Percentiles rank a stretch among this genome's conserved stretches.
phyloP scores from a whole-genome alignment of 2,329 filamentous ascomycete species.

The Penicillium thymicola region DNA sequence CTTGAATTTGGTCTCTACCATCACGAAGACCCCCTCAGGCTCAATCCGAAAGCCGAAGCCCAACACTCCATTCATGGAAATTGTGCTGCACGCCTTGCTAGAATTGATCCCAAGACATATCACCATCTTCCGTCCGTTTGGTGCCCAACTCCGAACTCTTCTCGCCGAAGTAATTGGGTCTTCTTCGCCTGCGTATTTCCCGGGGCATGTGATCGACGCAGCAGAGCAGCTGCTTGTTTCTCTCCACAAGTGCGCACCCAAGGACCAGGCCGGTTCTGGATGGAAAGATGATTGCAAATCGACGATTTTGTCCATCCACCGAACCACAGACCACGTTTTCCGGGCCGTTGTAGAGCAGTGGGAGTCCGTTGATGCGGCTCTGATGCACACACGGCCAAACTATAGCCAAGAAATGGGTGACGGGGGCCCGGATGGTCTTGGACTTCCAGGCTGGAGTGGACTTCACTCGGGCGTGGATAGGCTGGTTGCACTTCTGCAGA shows the following conservation, averaged over 20 bases:
- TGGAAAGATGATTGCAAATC: constrained; percentile 67
- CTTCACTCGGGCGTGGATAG: constrained; percentile 71
- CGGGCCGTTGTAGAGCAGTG: constrained; percentile 77
- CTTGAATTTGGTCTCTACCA: constrained; percentile 59
- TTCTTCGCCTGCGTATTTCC: constrained; percentile 53
- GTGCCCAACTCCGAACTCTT: constrained; percentile 63
- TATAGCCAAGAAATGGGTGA: constrained; percentile 38
- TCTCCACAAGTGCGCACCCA: constrained; percentile 77
- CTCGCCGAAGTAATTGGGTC: constrained; percentile 62
- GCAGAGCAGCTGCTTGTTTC: constrained; percentile 65
- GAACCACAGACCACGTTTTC: constrained; percentile 71
- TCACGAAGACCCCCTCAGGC: constrained; percentile 38
- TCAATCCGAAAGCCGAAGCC: constrained; percentile 35
- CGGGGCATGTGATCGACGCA: constrained; percentile 53
- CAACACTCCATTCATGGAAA: constrained; percentile 57
- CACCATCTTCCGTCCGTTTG: constrained; percentile 75
- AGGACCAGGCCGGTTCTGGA: constrained; percentile 71
- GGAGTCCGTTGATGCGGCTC: constrained; percentile 60
- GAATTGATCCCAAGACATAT: constrained; percentile 75
- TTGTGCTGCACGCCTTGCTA: constrained; percentile 67
- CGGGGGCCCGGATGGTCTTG: constrained; percentile 42
- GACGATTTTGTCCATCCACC: constrained; percentile 64
- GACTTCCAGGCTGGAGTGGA: constrained; percentile 69
- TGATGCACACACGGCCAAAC: constrained; percentile 33
- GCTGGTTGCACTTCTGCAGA: constrained; percentile 61